phyloP scores from a whole-genome alignment of 1,139 yeast genomes.

The Blastobotrys buckinghamii region DNA sequence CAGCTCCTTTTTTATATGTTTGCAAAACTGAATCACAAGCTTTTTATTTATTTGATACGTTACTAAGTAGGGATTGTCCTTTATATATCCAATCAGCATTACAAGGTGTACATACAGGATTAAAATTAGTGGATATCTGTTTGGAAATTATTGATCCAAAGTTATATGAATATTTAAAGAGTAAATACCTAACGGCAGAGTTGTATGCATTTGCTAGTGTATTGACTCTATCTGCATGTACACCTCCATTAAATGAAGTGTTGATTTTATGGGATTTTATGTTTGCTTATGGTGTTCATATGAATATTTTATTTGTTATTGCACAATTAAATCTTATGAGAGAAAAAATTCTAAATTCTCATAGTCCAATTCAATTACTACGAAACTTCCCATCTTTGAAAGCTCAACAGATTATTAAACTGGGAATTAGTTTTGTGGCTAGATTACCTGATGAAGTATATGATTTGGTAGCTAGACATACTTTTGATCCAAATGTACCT shows the following conservation, averaged over 20 bases:
- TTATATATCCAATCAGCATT: slow-evolving; percentile 71
- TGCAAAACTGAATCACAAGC: slow-evolving; percentile 85
- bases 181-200: slow-evolving; percentile 68
- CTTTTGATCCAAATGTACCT: slow-evolving; percentile 43
- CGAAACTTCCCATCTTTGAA: slow-evolving; percentile 69
- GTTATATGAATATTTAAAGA: slow-evolving; percentile 52
- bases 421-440: slow-evolving; percentile 76
- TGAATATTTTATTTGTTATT: slow-evolving; percentile 77
- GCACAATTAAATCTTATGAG: slow-evolving; percentile 77
- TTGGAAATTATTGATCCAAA: slow-evolving; percentile 69
- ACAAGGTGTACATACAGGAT: slow-evolving; percentile 80
- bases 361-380: slow-evolving; percentile 68
- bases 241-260: slow-evolving; percentile 76
- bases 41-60: slow-evolving; percentile 57
- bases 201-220: slow-evolving; percentile 88
- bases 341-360: slow-evolving; percentile 48
- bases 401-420: slow-evolving; percentile 68
- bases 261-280: slow-evolving; percentile 82
- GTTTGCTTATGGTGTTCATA: slow-evolving; percentile 86
- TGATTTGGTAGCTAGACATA: slow-evolving; percentile 64
- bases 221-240: slow-evolving; percentile 80
- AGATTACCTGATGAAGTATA: slow-evolving; percentile 65
- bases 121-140: slow-evolving; percentile 56
- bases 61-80: slow-evolving; percentile 62
- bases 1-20: slow-evolving; percentile 78